Percentiles rank a stretch among this genome's conserved stretches.
Evolutionary conservation across 208 protist species (phyloP).

Genomic region (Angomonas deanei): DNA sequence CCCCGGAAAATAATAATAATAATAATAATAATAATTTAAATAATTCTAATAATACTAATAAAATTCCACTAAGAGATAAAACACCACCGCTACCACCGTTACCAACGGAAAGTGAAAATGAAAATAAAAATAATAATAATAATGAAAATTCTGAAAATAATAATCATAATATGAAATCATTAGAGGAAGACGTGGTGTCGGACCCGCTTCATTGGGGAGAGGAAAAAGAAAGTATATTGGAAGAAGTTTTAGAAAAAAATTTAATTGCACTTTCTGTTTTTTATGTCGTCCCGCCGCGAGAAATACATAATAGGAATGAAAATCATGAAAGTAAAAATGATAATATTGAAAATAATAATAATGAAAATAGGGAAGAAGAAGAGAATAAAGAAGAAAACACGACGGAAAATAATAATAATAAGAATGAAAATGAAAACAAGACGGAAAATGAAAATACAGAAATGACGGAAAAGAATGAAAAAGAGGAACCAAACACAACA

Average conservation of each 20-base stretch:
- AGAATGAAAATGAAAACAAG: too few species aligned
- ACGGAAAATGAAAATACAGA: background rate
- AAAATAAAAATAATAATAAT: conserved; percentile 1
- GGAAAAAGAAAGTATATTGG: conserved; percentile 8
- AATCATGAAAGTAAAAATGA: background rate
- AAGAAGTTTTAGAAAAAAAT: conserved; percentile 76
- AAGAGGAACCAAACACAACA: background rate
- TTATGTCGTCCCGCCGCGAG: conserved; percentile 14
- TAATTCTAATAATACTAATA: background rate
- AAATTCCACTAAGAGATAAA: background rate
- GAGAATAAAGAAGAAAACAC: background rate
- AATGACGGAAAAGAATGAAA: background rate
- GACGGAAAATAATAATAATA: background rate
- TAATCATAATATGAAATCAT: background rate
- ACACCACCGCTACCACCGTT: background rate
- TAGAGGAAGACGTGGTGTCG: background rate
- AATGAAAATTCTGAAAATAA: background rate
- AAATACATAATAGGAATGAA: background rate
- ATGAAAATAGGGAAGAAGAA: background rate
- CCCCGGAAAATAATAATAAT: background rate
- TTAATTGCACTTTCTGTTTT: conserved; percentile 49
- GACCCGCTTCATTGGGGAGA: background rate
- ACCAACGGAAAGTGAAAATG: background rate
- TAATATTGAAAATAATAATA: background rate
- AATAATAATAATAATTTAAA: background rate